A percentile compares a stretch with the other conserved stretches of the same genome.
phyloP scores from a whole-genome alignment of 345 rosid genomes.

The Arabis alpina region DNA sequence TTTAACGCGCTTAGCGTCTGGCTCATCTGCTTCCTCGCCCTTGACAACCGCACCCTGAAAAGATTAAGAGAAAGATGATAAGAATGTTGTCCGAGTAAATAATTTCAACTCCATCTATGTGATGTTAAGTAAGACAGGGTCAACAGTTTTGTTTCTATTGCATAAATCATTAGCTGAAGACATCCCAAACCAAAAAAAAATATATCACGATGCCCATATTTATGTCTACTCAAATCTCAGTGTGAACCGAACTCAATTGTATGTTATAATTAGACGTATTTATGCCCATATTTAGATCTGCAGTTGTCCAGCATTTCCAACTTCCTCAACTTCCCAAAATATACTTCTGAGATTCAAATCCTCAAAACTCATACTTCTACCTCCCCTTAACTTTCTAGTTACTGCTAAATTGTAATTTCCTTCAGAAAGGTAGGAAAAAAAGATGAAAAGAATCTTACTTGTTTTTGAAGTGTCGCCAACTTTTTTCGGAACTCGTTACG shows the following conservation, averaged over 20 bases:
- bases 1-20: conserved; percentile 65
- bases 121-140: conserved; percentile 2
- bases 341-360: conserved; percentile 4
- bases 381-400: conserved; percentile 19
- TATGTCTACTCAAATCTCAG: conserved; percentile 18
- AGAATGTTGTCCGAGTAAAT: background rate
- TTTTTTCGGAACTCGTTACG: conserved; percentile 74
- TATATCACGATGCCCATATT: background rate
- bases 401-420: conserved; percentile 1
- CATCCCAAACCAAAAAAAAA: background rate
- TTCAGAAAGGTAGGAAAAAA: background rate
- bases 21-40: conserved; percentile 63
- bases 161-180: conserved; percentile 25
- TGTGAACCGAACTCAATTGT: conserved; percentile 6
- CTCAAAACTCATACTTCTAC: conserved; percentile 15
- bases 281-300: no score
- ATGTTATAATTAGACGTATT: background rate
- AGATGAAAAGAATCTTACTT: conserved; percentile 42
- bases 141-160: conserved; percentile 20
- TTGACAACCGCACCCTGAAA: conserved; percentile 79
- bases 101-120: conserved; percentile 18
- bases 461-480: conserved; percentile 75
- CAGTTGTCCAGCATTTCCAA: conserved; percentile 22
- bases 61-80: conserved; percentile 25
- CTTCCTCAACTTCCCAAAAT: conserved; percentile 6